Conservation (phyloP, 2,329 filamentous ascomycete species). For the Colletotrichum filicis region DNA sequence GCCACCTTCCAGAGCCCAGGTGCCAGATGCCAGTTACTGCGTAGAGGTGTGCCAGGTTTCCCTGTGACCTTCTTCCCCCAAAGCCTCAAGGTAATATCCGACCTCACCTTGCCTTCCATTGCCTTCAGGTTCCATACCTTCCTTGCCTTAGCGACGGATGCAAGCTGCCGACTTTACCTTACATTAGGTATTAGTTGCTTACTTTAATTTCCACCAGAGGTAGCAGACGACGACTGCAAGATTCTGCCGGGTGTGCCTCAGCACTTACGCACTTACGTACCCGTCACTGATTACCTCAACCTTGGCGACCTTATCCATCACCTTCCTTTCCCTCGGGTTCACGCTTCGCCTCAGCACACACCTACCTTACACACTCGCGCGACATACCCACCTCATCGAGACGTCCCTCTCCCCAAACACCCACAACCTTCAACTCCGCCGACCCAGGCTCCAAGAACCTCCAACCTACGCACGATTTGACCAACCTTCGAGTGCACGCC, state of each 20-base stretch:
- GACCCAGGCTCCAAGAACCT: slow-evolving; percentile 16
- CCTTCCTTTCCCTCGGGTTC: not conserved
- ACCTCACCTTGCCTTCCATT: slow-evolving; percentile 1
- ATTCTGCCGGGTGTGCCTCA: not conserved
- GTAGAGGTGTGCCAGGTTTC: not conserved
- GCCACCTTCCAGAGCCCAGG: not conserved
- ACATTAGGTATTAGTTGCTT: not conserved
- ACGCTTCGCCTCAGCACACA: not conserved
- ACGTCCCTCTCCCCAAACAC: not conserved
- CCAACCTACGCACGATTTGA: not conserved
- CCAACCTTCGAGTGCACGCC: not conserved
- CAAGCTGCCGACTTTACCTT: not conserved
- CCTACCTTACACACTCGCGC: not conserved
- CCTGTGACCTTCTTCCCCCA: not conserved
- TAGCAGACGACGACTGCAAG: not conserved
- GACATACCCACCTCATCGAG: not conserved
- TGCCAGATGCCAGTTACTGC: too few species aligned
- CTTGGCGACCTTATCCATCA: slow-evolving; percentile 3
- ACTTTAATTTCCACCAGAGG: not conserved
- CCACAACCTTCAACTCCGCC: not conserved
- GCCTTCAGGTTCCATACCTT: too few species aligned
- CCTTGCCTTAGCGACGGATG: not conserved
- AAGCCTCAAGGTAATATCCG: not conserved
- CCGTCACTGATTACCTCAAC: slow-evolving; percentile 7
- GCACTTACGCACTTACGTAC: slow-evolving; percentile 21